phyloP scores from a whole-genome alignment of 1,284 basidiomycete species.

The Tilletia caries region DNA sequence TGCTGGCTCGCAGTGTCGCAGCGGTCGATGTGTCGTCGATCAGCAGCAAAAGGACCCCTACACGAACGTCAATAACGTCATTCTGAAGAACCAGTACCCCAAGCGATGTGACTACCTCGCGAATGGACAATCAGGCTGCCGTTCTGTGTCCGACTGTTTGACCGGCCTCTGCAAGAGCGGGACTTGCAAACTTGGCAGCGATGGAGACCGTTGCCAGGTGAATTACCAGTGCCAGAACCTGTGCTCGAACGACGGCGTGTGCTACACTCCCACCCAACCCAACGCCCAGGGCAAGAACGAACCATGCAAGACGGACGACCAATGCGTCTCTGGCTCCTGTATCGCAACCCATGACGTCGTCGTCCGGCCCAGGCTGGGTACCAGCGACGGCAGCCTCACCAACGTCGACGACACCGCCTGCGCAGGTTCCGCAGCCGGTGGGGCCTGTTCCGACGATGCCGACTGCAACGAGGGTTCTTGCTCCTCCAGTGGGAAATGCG shows the following conservation, averaged over 20 bases:
- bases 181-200: background rate
- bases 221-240: background rate
- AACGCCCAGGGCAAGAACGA: background rate
- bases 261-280: background rate
- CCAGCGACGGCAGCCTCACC: background rate
- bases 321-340: background rate
- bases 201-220: background rate
- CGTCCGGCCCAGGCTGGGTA: background rate
- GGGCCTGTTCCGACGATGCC: background rate
- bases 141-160: background rate
- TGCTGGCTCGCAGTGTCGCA: background rate
- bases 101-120: background rate
- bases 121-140: background rate
- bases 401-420: background rate
- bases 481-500: background rate
- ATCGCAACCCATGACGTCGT: background rate
- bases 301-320: background rate
- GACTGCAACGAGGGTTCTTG: background rate
- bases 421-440: background rate
- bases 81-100: background rate
- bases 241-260: background rate
- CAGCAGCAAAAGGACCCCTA: background rate
- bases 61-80: background rate
- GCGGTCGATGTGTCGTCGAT: background rate
- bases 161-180: background rate